Evolutionary conservation across 2,329 filamentous ascomycete genomes (phyloP), one percentile per base, ranked within the genome.

Genomic region (Alternaria triticina): DNA sequence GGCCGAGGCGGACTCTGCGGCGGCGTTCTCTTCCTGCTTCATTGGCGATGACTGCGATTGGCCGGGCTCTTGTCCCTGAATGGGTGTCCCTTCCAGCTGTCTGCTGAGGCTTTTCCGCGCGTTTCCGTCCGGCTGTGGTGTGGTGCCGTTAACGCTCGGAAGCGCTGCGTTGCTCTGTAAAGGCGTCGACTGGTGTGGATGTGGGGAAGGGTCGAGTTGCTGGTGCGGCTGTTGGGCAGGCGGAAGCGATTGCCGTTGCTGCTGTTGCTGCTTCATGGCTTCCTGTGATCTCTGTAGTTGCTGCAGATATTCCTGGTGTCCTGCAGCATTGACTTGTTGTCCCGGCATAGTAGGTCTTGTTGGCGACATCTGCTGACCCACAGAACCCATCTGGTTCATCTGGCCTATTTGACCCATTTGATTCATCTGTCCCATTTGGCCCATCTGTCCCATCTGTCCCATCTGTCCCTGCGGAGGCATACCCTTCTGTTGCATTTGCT

Each of bases 151-250:
- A n/a, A 75, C 66, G 54, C 60, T 69, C 5, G 73, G 85, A 57
- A 86, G 83, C 15, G 82, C 80, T 44, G 83, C 84, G 60, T 85
- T 83, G 59, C 77, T 79, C 67, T 82, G 81, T 44, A 82, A 74
- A 22, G 83, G 81, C 30, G 82, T 85, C 58, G 82, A 79, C 51
- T 77, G 74, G 33, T 73, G 65, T 28, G 66, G 65, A 10, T 70
- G 66, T 6, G 57, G 58, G 25, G 63, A 56, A 33, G 63, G 62
- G 17, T 61, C 59, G 49, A 66, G 61, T n/a, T 69, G 64, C 22
- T 70, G 71, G 30, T 70, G 71, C 44, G 69, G 70, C 50, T 74
- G 74, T 30, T 83, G 82, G 44, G 84, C 78, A 83, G 78, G 75
- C 75, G 20, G 70, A 33, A 71, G 62, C 13, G 68, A 70, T 22